phyloP scores from a whole-genome alignment of 768 basidiomycete species.

The Amanita rubescens region DNA sequence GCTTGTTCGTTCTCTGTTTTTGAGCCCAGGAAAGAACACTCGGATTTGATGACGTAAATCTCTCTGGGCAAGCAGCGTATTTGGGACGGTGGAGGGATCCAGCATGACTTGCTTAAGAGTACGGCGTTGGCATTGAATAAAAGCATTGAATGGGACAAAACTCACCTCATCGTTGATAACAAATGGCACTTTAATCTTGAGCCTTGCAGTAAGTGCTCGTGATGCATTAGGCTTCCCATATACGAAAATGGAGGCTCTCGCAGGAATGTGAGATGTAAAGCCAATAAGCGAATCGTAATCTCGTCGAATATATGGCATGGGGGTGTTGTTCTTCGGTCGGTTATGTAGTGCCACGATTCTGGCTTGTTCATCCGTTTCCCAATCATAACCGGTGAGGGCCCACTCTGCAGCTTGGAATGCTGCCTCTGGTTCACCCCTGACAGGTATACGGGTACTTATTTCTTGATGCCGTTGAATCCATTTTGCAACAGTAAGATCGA shows the following conservation, averaged over 20 bases:
- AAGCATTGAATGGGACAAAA: too few relatives aligned
- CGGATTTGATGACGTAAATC: too few relatives aligned
- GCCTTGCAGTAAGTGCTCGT: background rate
- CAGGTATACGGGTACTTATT: background rate
- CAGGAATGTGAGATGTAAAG: background rate
- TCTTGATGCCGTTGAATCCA: background rate
- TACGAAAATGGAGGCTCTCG: background rate
- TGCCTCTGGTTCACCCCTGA: background rate
- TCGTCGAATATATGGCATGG: background rate
- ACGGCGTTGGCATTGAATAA: too few relatives aligned
- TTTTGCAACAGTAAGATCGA: background rate
- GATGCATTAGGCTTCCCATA: background rate
- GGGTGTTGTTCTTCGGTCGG: background rate
- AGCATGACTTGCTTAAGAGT: background rate
- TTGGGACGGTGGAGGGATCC: too few relatives aligned
- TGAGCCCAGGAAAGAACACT: too few relatives aligned
- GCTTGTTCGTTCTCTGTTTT: background rate
- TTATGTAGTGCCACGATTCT: background rate
- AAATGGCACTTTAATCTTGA: background rate
- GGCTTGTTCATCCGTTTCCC: background rate
- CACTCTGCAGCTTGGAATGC: background rate
- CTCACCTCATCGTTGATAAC: background rate
- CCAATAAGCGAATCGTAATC: background rate
- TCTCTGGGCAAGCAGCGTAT: too few relatives aligned
- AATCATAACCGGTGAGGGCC: background rate